Evolutionary conservation across 192 early-diverging fungal species (phyloP), one percentile per base, ranked within the genome.

Genomic region (Entophlyctis helioformis): DNA sequence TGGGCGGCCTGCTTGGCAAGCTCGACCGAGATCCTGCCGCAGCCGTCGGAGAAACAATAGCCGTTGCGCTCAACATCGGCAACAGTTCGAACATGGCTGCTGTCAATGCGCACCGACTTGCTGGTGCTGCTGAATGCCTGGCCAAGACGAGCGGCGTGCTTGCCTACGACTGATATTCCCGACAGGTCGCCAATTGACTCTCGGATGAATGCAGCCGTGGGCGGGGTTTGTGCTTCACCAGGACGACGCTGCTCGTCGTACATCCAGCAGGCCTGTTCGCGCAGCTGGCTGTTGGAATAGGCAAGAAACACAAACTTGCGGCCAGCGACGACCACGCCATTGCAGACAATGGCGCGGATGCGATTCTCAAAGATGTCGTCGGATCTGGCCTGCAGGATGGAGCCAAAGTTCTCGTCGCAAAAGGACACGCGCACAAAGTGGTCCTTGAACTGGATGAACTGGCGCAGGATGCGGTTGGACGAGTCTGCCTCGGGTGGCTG

Each of bases 351-450:
- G 25, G 0, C 41, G 24, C 64, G 68, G 34, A 86, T 69, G 1
- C 75, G 60, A 11, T 69, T 63, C 45, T 68, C 76, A 21, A 71
- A 58, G 26, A n/a, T 61, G 44, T 57, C 61, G 12, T 29, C 49
- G 2, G 39, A 45, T 0, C 42, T 36, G 16, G 59, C 38, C 15
- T 57, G 59, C 0, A 56, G 49, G 36, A 71, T 39, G 6, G 67
- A 43, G 2, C 54, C 55, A 1, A 68, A 50, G 2, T 66, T 62
- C 38, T 88, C 86, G 39, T 86, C 82, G 13, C 54, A 50, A 48
- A 86, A 86, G 20, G 71, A 66, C 9, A 88, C 81, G 16, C 84
- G 76, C 6, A 83, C 23, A 37, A 88, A 88, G 10, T 71, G 61
- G 22, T 83, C 67, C 10, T 53, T 28, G 12, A 69, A 51, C 0